phyloP scores from a whole-genome alignment of 441 rosid species.

The Adansonia grandidieri region DNA sequence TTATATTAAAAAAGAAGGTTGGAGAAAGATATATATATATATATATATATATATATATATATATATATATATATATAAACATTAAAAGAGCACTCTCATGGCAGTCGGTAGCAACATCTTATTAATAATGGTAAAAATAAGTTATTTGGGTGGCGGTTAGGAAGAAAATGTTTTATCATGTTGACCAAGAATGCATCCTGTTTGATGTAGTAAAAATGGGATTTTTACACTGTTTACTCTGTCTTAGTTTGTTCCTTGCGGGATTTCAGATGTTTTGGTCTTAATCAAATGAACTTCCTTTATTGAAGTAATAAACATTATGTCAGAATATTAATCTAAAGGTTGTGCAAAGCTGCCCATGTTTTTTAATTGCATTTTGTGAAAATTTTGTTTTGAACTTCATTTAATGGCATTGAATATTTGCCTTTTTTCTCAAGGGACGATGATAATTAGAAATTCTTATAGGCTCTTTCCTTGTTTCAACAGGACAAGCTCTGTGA shows the following conservation, averaged over 20 bases:
- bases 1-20: too few species aligned
- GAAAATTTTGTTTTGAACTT: background rate
- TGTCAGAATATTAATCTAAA: background rate
- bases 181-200: background rate
- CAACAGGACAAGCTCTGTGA: background rate
- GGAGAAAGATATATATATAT: too few species aligned
- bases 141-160: background rate
- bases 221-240: background rate
- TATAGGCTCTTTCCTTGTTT: background rate
- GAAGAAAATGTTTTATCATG: background rate
- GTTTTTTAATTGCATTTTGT: background rate
- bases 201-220: background rate
- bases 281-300: background rate
- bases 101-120: too few species aligned
- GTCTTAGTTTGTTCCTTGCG: background rate
- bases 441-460: background rate
- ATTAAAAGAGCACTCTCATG: too few species aligned
- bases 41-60: too few species aligned
- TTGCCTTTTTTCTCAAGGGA: background rate
- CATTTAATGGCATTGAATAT: background rate
- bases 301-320: background rate
- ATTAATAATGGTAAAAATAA: background rate
- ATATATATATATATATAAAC: too few species aligned
- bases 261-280: background rate
- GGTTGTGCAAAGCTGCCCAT: background rate